These are phyloP conservation scores for Corylus avellana DNA, from an alignment of 306 rosid genomes.

Conservation along the genomic window DNA sequence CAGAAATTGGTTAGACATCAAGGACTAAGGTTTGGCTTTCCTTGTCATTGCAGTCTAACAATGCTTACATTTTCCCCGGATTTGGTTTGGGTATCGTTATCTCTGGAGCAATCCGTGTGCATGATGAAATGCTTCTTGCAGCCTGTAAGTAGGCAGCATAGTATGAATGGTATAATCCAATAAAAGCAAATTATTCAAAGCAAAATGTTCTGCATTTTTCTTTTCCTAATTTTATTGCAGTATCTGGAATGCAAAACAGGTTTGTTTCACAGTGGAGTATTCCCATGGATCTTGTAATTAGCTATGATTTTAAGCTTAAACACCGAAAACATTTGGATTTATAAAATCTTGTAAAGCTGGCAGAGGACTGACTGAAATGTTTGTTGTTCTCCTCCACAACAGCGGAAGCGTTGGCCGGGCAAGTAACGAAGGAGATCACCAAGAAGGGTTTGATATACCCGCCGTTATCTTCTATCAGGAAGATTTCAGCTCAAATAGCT, in stretches of 20 bases:
- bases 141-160: conserved; percentile 65
- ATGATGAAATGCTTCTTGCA: conserved; percentile 90
- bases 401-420: conserved; percentile 82
- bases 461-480: conserved; percentile 70
- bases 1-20: not conserved
- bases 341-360: not conserved
- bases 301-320: not conserved
- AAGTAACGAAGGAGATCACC: conserved; percentile 62
- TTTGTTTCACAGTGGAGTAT: not conserved
- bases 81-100: conserved; percentile 81
- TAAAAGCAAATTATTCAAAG: not conserved
- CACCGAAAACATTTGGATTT: not conserved
- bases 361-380: conserved; percentile 8
- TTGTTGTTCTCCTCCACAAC: conserved; percentile 11
- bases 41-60: conserved; percentile 68
- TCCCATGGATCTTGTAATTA: not conserved
- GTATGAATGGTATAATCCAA: not conserved
- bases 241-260: not conserved
- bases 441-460: conserved; percentile 71
- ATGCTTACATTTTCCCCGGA: conserved; percentile 94
- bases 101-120: conserved; percentile 90
- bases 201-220: not conserved
- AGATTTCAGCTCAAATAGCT: conserved; percentile 81
- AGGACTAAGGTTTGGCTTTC: conserved; percentile 6
- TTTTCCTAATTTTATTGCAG: not conserved